Conservation (phyloP, 148 eudicot genomes). For the Euryodendron excelsum region DNA sequence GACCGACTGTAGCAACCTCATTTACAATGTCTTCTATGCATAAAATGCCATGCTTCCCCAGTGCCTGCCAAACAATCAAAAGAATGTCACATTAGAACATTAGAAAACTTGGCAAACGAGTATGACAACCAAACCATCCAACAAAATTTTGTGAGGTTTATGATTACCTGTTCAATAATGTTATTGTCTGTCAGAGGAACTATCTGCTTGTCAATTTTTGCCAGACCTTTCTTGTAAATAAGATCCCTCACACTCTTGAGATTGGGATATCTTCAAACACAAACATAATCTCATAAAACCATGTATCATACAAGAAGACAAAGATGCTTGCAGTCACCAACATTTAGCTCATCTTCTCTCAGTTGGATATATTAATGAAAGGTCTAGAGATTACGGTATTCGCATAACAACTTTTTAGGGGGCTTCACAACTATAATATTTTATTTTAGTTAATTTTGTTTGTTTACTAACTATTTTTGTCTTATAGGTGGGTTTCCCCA, state of each 20-base stretch:
- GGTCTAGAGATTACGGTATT: not conserved
- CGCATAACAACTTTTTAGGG: not conserved
- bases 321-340: not conserved
- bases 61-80: slow-evolving; percentile 38
- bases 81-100: not conserved
- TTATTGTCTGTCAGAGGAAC: slow-evolving; percentile 78
- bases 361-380: not conserved
- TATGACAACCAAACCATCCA: not conserved
- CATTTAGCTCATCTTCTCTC: not conserved
- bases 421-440: not conserved
- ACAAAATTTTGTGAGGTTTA: not conserved
- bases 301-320: not conserved
- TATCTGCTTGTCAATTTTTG: slow-evolving; percentile 51
- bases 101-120: not conserved
- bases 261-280: slow-evolving; percentile 41
- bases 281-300: slow-evolving; percentile 4
- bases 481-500: too few relatives aligned
- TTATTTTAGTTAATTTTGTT: too few relatives aligned
- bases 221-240: slow-evolving; percentile 75
- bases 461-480: too few relatives aligned
- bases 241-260: slow-evolving; percentile 83
- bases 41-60: slow-evolving; percentile 60
- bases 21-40: slow-evolving; percentile 78
- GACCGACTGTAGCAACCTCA: slow-evolving; percentile 66
- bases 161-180: slow-evolving; percentile 75